phyloP scores from a whole-genome alignment of 345 rosid genomes.

The Punica granatum region DNA sequence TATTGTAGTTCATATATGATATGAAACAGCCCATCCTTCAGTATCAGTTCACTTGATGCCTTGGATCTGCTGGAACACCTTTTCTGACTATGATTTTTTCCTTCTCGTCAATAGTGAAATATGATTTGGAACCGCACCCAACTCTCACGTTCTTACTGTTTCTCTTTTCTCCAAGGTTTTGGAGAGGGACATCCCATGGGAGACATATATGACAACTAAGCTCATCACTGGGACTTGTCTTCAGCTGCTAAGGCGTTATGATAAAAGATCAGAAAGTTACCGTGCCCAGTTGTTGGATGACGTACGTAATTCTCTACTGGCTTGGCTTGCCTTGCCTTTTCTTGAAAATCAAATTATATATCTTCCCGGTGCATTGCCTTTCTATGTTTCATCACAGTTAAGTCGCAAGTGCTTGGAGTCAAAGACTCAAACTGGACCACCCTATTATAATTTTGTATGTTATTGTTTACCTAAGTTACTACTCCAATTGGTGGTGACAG shows the following conservation, averaged over 20 bases:
- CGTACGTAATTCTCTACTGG: slow-evolving; percentile 55
- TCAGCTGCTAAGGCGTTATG: slow-evolving; percentile 83
- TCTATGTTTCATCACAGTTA: neutral
- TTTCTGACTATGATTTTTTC: no score
- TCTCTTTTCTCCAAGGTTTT: slow-evolving; percentile 44
- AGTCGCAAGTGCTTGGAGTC: neutral
- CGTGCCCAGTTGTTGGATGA: slow-evolving; percentile 86
- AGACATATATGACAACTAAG: slow-evolving; percentile 91
- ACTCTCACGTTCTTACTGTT: no score
- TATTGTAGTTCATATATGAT: no score
- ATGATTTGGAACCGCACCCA: no score
- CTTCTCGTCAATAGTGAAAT: no score
- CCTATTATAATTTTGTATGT: neutral
- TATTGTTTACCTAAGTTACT: slow-evolving; percentile 2
- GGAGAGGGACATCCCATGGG: slow-evolving; percentile 98
- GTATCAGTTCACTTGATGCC: no score
- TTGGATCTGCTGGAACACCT: no score
- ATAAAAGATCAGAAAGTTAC: slow-evolving; percentile 64
- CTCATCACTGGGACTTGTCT: slow-evolving; percentile 79
- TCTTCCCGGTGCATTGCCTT: no score
- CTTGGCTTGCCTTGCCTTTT: slow-evolving; percentile 5
- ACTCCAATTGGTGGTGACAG: slow-evolving; percentile 31
- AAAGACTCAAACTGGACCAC: neutral
- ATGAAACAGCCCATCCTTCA: no score
- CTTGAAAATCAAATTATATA: neutral